These are phyloP conservation scores for Mycosphaerella sp. DNA, from an alignment of 2,329 filamentous ascomycete species.

Conservation along the genomic window DNA sequence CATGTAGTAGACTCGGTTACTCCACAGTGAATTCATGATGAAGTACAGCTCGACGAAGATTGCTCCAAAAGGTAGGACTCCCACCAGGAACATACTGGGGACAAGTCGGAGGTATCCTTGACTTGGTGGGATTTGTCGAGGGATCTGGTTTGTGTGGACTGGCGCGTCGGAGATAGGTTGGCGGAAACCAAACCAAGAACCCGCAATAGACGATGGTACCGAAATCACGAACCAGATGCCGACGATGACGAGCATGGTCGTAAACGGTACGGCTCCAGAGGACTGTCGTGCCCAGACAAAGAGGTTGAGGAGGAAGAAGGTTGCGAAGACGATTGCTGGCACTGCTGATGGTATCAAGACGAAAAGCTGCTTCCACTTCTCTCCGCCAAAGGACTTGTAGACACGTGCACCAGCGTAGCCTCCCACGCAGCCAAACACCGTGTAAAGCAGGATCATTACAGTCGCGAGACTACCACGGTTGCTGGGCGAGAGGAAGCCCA, in stretches of 20 bases:
- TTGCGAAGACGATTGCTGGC: constrained; percentile 75
- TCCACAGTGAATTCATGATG: constrained; percentile 99
- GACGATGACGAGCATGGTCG: constrained; percentile 90
- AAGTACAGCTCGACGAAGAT: constrained; percentile 99
- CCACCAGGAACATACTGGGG: constrained; percentile 86
- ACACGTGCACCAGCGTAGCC: constrained; percentile 81
- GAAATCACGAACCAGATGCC: constrained; percentile 97
- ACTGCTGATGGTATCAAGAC: constrained; percentile 77
- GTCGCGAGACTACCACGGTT: constrained; percentile 92
- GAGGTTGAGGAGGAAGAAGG: constrained; percentile 90
- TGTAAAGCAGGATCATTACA: constrained; percentile 89
- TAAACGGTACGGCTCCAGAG: constrained; percentile 90
- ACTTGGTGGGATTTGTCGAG: constrained; percentile 84
- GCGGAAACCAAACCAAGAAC: constrained; percentile 91
- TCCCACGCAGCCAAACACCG: constrained; percentile 82
- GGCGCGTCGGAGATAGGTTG: constrained; percentile 62
- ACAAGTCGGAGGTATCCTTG: constrained; percentile 77
- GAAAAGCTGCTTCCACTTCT: constrained; percentile 93
- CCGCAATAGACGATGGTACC: constrained; percentile 79
- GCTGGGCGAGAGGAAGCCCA: constrained; percentile 91
- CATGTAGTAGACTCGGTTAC: constrained; percentile 99
- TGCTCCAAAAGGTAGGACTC: constrained; percentile 86
- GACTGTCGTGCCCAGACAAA: constrained; percentile 93
- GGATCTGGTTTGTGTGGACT: constrained; percentile 95
- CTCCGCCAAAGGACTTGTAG: constrained; percentile 93